These are phyloP conservation scores for Leucocoprinus gongylophorus DNA, from an alignment of 1,284 basidiomycete species.

Conservation along the genomic window DNA sequence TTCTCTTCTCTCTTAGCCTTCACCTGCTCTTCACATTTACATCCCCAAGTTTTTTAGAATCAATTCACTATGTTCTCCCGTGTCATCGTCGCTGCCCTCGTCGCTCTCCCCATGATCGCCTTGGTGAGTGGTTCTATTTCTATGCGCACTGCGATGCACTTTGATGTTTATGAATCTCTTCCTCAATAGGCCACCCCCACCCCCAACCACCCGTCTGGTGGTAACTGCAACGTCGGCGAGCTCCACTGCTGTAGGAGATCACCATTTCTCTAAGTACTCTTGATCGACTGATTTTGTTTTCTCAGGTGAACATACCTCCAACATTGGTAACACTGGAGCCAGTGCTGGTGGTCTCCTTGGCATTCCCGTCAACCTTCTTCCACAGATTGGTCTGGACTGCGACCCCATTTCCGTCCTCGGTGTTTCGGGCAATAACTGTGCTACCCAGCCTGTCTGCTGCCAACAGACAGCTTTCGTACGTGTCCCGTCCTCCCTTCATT, in stretches of 20 bases:
- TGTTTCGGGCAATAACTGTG: conserved; percentile 14
- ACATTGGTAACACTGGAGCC: not conserved
- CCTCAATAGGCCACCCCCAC: conserved; percentile 15
- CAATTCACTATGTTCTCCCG: conserved; percentile 10
- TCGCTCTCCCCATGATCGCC: conserved; percentile 7
- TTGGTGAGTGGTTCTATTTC: conserved; percentile 1
- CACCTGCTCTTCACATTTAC: not conserved
- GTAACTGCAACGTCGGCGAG: conserved; percentile 19
- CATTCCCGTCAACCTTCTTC: not conserved
- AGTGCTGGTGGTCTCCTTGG: conserved; percentile 6
- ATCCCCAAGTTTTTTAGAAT: not conserved
- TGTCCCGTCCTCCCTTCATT: not conserved
- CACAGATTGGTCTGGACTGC: conserved; percentile 16
- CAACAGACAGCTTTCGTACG: conserved; percentile 18
- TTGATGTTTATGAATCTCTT: not conserved
- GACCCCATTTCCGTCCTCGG: conserved; percentile 14
- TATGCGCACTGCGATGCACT: not conserved
- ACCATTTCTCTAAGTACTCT: not conserved
- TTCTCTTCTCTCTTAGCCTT: not conserved
- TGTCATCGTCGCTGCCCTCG: conserved; percentile 7
- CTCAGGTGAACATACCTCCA: conserved; percentile 4
- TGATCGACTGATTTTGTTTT: not conserved
- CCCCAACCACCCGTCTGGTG: not conserved
- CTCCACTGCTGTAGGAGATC: conserved; percentile 20
- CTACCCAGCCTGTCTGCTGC: conserved; percentile 23